These are phyloP conservation scores for Tetrahymena malaccensis DNA, from an alignment of 73 alveolate genomes.

Conservation along the genomic window DNA sequence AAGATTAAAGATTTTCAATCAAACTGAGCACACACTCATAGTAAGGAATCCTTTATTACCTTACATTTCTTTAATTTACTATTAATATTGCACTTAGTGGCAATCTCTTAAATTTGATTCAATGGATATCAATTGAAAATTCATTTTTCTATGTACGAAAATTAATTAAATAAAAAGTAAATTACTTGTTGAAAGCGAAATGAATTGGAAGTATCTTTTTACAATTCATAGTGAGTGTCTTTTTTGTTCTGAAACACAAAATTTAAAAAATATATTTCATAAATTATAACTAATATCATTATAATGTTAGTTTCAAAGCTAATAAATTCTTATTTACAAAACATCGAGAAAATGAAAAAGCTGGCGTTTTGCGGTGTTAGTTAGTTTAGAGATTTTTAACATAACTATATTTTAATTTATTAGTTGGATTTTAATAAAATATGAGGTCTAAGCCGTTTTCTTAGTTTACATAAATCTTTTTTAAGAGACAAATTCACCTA, in stretches of 20 bases:
- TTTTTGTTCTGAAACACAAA: not conserved
- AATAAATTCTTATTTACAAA: not conserved
- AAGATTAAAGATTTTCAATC: too few species aligned
- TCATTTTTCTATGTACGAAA: too few species aligned
- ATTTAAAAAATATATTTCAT: not conserved
- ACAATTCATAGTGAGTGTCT: not conserved
- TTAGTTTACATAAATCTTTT: not conserved
- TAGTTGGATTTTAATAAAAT: too few species aligned
- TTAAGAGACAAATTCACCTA: not conserved
- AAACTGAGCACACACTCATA: not conserved
- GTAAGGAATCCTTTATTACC: not conserved
- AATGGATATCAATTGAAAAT: not conserved
- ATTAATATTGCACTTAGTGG: not conserved
- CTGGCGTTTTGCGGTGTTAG: not conserved
- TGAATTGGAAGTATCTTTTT: not conserved
- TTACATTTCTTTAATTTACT: not conserved
- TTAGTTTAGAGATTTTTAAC: not conserved
- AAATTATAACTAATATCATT: not conserved
- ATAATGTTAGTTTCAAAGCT: not conserved
- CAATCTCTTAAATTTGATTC: not conserved
- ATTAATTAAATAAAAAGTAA: not conserved
- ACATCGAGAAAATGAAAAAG: not conserved
- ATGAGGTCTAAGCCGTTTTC: not conserved
- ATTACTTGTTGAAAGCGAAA: not conserved
- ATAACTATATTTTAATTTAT: too few species aligned